Base-by-base conservation (phyloP, 768 basidiomycete genomes). In the Dictyophora rubrovolvata region DNA sequence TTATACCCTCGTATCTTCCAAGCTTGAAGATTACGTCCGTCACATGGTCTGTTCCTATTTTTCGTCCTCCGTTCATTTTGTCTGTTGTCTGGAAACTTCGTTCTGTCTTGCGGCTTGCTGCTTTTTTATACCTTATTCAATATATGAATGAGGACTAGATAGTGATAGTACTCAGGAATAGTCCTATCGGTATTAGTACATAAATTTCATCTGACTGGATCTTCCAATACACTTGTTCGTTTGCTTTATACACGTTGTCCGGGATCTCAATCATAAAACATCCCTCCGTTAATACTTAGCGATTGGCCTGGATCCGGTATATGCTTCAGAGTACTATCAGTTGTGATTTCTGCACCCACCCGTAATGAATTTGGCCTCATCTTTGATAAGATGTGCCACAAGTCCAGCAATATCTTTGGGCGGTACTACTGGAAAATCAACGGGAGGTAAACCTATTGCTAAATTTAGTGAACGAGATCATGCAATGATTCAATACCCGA, bases 351-450 rank as follows among this genome's bases (percentile, higher is more conserved):
- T 20, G 22, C 2, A 2, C 61, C 50, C 72, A 68, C 67, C 66
- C 5, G 64, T 67, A 14, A 67, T 48, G 48, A 62, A 66, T 18
- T 60, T 53, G 4, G 63, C 55, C 55, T 67, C 67, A 1, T 65
- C 64, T 50, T 62, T 63, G 2, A 61, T 62, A 5, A 68, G 53
- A 35, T 68, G 66, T 12, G 64, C 56, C 1, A 67, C 67, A 10
- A 65, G 8, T 17, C 53, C 61, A 7, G 67, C 67, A 9, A 68
- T 55, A 8, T 61, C 61, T 4, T 62, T 56, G 16, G 63, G 61
- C 11, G 22, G 22, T 4, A 36, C 57, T 20, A 59, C 33, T 12
- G 9, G 21, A 21, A 20, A 33, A 22, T 23, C 18, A 34, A 23
- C 21, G 2, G 5, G 23, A 59, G n/a, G 6, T 12, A 33, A 20